These are phyloP conservation scores for Perkinsus chesapeaki DNA, from an alignment of 169 alveolate species.

Conservation along the genomic window DNA sequence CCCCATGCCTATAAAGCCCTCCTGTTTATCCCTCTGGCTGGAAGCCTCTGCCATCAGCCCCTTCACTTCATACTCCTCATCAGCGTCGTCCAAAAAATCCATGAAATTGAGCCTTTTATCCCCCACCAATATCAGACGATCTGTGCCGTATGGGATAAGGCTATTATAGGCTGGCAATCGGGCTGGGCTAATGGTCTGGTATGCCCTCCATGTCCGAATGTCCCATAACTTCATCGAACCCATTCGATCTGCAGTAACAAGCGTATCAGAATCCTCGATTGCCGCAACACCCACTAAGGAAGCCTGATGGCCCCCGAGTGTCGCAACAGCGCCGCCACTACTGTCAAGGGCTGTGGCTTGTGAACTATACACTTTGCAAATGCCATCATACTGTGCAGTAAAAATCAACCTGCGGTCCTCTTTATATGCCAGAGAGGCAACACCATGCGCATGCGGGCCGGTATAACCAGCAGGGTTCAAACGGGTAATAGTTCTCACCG, in stretches of 20 bases:
- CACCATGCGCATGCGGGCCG: not conserved
- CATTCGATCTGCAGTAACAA: not conserved
- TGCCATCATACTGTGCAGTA: not conserved
- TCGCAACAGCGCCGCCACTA: not conserved
- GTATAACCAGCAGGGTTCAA: not conserved
- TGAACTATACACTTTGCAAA: not conserved
- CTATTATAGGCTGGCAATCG: not conserved
- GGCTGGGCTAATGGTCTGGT: not conserved
- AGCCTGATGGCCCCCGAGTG: not conserved
- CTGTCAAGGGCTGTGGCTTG: not conserved
- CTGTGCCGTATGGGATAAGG: not conserved
- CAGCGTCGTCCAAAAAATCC: not conserved
- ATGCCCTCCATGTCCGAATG: not conserved
- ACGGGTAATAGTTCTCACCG: not conserved
- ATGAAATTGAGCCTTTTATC: not conserved
- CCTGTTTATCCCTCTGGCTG: not conserved
- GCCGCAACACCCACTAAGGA: not conserved
- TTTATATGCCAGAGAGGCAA: not conserved
- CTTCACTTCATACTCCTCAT: not conserved
- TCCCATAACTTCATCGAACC: not conserved
- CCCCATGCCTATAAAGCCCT: not conserved
- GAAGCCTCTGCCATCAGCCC: not conserved
- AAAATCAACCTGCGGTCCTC: not conserved
- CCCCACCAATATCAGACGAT: not conserved
- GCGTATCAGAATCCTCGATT: not conserved